Conservation (phyloP, 2,329 filamentous ascomycete species). For the Fusarium sacchari region DNA sequence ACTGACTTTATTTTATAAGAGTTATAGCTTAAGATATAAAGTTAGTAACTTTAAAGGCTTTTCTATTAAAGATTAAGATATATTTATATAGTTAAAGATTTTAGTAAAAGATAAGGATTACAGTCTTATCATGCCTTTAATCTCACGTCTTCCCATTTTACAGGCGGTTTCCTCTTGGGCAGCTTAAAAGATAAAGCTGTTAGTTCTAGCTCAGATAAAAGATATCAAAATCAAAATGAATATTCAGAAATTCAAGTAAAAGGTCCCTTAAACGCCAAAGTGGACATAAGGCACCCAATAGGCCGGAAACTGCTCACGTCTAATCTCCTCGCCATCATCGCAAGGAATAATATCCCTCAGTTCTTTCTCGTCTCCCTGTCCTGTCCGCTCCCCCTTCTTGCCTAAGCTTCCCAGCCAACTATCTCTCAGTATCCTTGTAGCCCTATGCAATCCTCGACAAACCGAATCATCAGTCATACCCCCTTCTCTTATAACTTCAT, state of each 20-base stretch:
- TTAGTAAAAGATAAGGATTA: no score
- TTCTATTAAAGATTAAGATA: no score
- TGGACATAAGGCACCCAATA: constrained; percentile 8
- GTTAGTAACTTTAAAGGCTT: no score
- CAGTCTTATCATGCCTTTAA: no score
- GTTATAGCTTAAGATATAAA: no score
- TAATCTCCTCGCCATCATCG: not conserved
- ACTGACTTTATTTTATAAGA: no score
- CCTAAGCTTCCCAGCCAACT: not conserved
- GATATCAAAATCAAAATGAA: no score
- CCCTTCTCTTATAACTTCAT: not conserved
- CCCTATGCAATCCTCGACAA: not conserved
- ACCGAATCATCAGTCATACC: not conserved
- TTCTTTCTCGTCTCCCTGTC: not conserved
- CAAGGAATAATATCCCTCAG: not conserved
- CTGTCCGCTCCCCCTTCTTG: not conserved
- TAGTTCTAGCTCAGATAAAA: no score
- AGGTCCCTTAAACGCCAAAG: not conserved
- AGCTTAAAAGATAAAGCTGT: no score
- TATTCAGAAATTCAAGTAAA: not conserved
- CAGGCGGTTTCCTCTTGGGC: no score
- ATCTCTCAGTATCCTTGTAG: not conserved
- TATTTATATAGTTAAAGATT: no score
- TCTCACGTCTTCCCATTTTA: no score
- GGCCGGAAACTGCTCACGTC: not conserved